Base-by-base conservation (phyloP, 1,284 basidiomycete genomes). In the Paramarasmius palmivorus region DNA sequence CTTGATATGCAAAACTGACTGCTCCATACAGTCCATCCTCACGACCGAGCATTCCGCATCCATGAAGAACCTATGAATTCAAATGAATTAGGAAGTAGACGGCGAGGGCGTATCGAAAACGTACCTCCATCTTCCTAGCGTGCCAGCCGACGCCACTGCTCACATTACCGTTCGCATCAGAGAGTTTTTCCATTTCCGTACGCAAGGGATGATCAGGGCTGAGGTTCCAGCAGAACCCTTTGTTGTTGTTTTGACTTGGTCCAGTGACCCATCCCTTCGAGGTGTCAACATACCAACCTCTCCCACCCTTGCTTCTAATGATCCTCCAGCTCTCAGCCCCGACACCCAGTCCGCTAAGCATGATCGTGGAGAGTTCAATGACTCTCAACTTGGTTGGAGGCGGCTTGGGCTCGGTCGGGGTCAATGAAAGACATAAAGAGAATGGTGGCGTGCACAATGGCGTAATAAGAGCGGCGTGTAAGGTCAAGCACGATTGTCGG, bases 11-110 rank as follows among this genome's bases (percentile, higher is more conserved):
- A 68, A 93, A 95, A 1, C 92, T 91, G 20, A 93, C 91, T 7
- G 91, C 92, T n/a, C 93, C 95, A 61, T 96, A 97, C 57, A 96
- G 71, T 4, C 95, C 95, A 60, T 92, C 92, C 70, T 97, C 95
- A 14, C 93, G 81, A 3, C 94, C 95, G 35, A 96, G 75, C 83
- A 98, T 88, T 12, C 95, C 95, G 64, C 90, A 79, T 3, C 95
- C 95, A 61, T 91, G 85, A 54, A 98, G 69, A 39, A 92, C 76
- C 88, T 91, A 54, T 26, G 51, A n/a, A 38, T 53, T 8, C 4
- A 26, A 52, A 44, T n/a, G 49, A 53, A 53, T 46, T 49, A 61
- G 54, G 51, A 51, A 44, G 32, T 42, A 22, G 32, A 49, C 26
- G 32, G 35, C 51, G 20, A 49, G 25, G 17, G 54, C 49, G 8